Conservation (phyloP, 805 yeast genomes). For the Metschnikowia aberdeeniae region DNA sequence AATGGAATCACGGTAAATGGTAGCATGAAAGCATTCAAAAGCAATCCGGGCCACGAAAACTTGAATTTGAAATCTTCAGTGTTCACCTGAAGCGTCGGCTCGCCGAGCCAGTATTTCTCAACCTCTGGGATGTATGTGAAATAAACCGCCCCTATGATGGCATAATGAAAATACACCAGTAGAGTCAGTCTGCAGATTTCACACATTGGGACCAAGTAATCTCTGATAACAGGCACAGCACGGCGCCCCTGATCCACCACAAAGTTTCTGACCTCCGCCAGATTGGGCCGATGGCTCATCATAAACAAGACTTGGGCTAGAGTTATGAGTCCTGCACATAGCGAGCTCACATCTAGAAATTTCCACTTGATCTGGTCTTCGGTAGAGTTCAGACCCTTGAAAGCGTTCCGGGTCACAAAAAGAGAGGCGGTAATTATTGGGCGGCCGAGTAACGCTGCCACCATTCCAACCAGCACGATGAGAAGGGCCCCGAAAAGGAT, state of each 20-base stretch:
- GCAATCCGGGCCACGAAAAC: constrained; percentile 11
- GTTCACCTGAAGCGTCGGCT: not conserved
- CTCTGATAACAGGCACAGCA: not conserved
- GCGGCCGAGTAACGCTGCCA: constrained; percentile 28
- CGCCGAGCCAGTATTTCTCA: constrained; percentile 10
- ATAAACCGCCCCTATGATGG: constrained; percentile 2
- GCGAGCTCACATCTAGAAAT: constrained; percentile 7
- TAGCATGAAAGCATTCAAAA: constrained; percentile 8
- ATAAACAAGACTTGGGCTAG: constrained; percentile 1
- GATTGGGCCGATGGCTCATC: constrained; percentile 4
- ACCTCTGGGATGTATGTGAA: constrained; percentile 1
- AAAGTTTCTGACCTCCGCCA: constrained; percentile 5
- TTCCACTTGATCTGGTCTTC: constrained; percentile 4
- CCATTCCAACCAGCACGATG: constrained; percentile 19
- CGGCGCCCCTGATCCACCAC: constrained; percentile 8
- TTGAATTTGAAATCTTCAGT: not conserved
- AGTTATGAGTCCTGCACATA: constrained; percentile 10
- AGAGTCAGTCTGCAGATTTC: not conserved
- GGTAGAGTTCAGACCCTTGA: not conserved
- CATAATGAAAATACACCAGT: not conserved
- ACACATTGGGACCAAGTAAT: not conserved
- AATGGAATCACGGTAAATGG: constrained; percentile 12
- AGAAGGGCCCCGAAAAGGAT: constrained; percentile 45
- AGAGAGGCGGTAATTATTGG: constrained; percentile 8
- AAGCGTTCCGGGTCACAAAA: not conserved